These are phyloP conservation scores for Silene coronaria DNA, from an alignment of 179 eudicot genomes.

Conservation along the genomic window DNA sequence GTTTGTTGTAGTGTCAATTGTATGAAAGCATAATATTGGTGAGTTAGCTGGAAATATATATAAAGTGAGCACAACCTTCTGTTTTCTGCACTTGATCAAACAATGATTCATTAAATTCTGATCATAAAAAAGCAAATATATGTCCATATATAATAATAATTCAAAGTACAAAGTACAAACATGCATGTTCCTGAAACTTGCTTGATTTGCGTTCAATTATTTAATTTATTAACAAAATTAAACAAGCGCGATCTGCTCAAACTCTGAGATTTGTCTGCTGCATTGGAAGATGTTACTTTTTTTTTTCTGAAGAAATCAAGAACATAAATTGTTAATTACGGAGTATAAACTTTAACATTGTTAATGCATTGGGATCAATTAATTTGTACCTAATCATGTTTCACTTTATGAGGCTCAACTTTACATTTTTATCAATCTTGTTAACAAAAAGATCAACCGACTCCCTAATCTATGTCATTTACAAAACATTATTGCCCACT, in stretches of 20 bases:
- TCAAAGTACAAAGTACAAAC: conserved; percentile 27
- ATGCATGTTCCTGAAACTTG: conserved; percentile 32
- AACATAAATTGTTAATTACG: not conserved
- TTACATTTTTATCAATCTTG: conserved; percentile 26
- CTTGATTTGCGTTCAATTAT: conserved; percentile 26
- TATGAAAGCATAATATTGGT: conserved; percentile 23
- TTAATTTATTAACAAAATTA: not conserved
- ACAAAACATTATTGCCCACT: conserved; percentile 12
- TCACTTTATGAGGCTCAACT: conserved; percentile 28
- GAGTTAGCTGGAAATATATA: conserved; percentile 22
- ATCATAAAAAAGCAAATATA: not conserved
- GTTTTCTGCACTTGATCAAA: not conserved
- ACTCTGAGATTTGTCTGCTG: conserved; percentile 29
- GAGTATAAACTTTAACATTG: not conserved
- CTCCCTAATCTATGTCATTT: conserved; percentile 28
- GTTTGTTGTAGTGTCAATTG: conserved; percentile 15
- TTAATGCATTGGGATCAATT: conserved; percentile 32
- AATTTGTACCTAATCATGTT: conserved; percentile 30
- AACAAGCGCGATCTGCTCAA: conserved; percentile 10
- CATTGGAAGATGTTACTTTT: conserved; percentile 23
- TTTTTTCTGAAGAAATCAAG: not conserved
- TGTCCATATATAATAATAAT: conserved; percentile 16
- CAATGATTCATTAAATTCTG: conserved; percentile 22
- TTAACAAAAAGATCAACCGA: conserved; percentile 26
- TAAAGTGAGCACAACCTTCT: conserved; percentile 12